Conservation (phyloP, 768 basidiomycete species). For the Tricholoma bakamatsutake region DNA sequence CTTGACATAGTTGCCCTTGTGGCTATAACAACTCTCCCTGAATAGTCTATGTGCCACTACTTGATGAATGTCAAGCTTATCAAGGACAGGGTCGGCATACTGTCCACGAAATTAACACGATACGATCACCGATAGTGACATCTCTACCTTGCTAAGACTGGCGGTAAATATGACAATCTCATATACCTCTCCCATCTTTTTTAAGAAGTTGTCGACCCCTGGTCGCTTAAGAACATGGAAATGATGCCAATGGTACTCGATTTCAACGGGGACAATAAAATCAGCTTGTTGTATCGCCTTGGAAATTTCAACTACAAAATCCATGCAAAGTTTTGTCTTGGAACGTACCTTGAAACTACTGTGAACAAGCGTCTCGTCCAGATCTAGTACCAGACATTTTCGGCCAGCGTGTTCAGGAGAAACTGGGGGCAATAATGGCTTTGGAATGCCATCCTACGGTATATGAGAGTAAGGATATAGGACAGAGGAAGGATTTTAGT, state of each 20-base stretch:
- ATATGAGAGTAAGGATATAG: constrained; percentile 1
- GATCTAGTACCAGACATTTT: constrained; percentile 94
- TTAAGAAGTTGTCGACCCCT: constrained; percentile 94
- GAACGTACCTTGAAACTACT: constrained; percentile 89
- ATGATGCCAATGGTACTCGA: constrained; percentile 97
- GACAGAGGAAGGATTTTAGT: neutral
- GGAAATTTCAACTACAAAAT: constrained; percentile 2
- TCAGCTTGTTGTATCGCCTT: constrained; percentile 92
- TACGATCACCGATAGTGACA: neutral
- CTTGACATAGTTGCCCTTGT: constrained; percentile 99
- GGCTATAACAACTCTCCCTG: constrained; percentile 97
- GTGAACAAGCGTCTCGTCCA: constrained; percentile 98
- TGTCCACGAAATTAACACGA: constrained; percentile 22
- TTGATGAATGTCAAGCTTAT: constrained; percentile 89
- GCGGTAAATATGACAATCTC: constrained; percentile 98
- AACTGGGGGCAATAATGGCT: constrained; percentile 82
- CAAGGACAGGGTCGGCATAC: constrained; percentile 98
- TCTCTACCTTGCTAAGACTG: constrained; percentile 83
- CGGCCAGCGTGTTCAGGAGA: constrained; percentile 76
- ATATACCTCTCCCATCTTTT: constrained; percentile 96
- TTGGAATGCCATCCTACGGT: constrained; percentile 72
- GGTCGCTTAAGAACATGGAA: constrained; percentile 99
- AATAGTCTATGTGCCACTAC: constrained; percentile 93
- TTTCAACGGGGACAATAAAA: constrained; percentile 98
- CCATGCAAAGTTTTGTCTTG: neutral